Percentiles rank a stretch among this genome's conserved stretches.
phyloP scores from a whole-genome alignment of 768 basidiomycete genomes.

The Glaciozyma antarctica region DNA sequence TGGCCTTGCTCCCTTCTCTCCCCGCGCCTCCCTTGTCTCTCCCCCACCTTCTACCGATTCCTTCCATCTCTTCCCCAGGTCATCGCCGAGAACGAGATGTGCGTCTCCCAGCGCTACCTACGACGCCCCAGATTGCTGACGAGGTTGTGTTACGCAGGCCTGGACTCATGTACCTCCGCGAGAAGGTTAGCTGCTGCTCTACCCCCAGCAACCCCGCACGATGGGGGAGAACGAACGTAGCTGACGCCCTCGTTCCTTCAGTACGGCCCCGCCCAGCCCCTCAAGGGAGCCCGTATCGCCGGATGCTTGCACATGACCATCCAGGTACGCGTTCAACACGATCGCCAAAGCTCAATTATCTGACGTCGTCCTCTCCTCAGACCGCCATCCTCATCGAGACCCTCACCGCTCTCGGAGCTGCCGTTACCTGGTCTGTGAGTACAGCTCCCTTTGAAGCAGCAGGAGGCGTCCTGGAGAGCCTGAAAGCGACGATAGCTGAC shows the following conservation, averaged over 20 bases:
- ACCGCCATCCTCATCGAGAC: constrained; percentile 75
- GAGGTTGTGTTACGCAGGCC: not conserved
- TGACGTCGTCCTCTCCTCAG: not conserved
- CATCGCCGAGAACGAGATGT: constrained; percentile 77
- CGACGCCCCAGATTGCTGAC: not conserved
- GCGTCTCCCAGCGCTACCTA: too few species aligned
- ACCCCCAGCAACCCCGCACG: too few species aligned
- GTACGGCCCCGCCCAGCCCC: constrained; percentile 70
- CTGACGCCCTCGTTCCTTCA: too few species aligned
- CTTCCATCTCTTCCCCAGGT: constrained; percentile 37
- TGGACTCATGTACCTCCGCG: constrained; percentile 32
- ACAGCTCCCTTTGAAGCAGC: too few species aligned
- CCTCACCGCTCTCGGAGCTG: constrained; percentile 83
- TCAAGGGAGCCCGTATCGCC: constrained; percentile 90
- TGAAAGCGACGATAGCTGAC: too few species aligned
- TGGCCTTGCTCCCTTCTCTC: too few species aligned
- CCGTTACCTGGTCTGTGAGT: constrained; percentile 79
- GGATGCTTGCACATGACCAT: constrained; percentile 89
- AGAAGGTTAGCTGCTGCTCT: constrained; percentile 36
- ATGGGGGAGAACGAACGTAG: too few species aligned
- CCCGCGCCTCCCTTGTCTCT: not conserved
- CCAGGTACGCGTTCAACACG: constrained; percentile 36
- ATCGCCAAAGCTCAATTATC: not conserved
- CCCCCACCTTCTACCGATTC: not conserved
- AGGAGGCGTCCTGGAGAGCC: too few species aligned